Conservation (phyloP, 257 asterid species). For the Solanum ossicruentum region DNA sequence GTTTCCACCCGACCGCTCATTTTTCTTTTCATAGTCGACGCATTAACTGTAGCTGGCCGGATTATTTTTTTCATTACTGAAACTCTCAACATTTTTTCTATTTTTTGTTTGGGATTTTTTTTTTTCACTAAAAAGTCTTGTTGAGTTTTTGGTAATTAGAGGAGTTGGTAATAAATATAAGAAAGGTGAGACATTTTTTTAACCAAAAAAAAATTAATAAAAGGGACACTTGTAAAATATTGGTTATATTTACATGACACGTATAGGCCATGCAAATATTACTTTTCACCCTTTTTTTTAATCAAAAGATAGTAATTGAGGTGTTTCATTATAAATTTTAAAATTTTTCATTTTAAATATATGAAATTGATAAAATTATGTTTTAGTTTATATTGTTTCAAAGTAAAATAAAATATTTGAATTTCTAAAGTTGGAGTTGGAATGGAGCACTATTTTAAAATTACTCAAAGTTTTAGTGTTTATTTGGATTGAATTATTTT, state of each 20-base stretch:
- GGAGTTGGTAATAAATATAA: not conserved
- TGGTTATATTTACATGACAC: not conserved
- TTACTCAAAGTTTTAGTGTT: no score
- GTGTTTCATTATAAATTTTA: not conserved
- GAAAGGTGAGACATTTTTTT: not conserved
- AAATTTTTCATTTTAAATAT: no score
- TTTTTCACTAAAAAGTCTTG: not conserved
- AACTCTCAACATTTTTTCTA: not conserved
- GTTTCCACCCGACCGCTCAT: not conserved
- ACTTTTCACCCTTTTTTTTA: not conserved
- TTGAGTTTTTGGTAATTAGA: not conserved
- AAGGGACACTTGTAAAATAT: not conserved
- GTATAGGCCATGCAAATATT: not conserved
- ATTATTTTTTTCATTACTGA: not conserved
- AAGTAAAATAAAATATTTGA: no score
- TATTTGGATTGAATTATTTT: no score
- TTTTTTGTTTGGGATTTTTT: no score
- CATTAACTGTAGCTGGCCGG: not conserved
- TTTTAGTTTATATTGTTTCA: no score
- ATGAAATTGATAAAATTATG: no score
- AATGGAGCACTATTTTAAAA: no score
- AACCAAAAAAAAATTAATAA: not conserved
- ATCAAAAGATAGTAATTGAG: not conserved
- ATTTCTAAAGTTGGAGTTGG: no score
- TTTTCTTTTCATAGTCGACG: not conserved